These are phyloP conservation scores for Musa troglodytarum DNA, from an alignment of 176 grass and related monocot species.

Conservation along the genomic window DNA sequence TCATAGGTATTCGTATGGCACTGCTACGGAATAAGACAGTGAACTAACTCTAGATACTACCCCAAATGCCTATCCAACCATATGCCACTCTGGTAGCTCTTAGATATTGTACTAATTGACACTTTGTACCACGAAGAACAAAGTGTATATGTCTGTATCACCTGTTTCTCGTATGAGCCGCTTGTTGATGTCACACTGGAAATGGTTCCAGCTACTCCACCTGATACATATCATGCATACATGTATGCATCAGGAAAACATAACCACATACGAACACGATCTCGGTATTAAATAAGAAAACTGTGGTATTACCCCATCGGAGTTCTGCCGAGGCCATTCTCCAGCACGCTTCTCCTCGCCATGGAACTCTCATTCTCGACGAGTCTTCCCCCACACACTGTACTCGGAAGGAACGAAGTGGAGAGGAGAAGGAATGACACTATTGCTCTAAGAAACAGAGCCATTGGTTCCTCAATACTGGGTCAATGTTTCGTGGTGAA, in stretches of 20 bases:
- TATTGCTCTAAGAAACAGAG: background rate
- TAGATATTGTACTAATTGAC: too few relatives aligned
- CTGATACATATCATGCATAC: slow-evolving; percentile 13
- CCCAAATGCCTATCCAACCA: too few relatives aligned
- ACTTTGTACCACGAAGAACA: too few relatives aligned
- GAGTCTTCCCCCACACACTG: background rate
- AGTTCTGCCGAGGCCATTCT: slow-evolving; percentile 57
- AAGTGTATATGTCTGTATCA: background rate
- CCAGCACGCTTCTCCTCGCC: slow-evolving; percentile 12
- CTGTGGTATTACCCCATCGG: slow-evolving; percentile 73
- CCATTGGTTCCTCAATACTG: background rate
- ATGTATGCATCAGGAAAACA: background rate
- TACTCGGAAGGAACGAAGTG: slow-evolving; percentile 9
- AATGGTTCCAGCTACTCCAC: slow-evolving; percentile 47
- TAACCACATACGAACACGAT: background rate
- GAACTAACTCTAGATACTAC: too few relatives aligned
- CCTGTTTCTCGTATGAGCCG: slow-evolving; percentile 26
- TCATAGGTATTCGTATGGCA: too few relatives aligned
- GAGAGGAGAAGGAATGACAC: background rate
- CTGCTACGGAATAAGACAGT: too few relatives aligned
- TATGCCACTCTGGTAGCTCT: too few relatives aligned
- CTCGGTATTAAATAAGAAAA: background rate
- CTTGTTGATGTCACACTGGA: slow-evolving; percentile 29
- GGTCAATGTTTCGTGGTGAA: background rate
- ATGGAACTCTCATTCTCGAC: slow-evolving; percentile 22